Conservation (phyloP, 2,329 filamentous ascomycete genomes). For the Penicillium decumbens region DNA sequence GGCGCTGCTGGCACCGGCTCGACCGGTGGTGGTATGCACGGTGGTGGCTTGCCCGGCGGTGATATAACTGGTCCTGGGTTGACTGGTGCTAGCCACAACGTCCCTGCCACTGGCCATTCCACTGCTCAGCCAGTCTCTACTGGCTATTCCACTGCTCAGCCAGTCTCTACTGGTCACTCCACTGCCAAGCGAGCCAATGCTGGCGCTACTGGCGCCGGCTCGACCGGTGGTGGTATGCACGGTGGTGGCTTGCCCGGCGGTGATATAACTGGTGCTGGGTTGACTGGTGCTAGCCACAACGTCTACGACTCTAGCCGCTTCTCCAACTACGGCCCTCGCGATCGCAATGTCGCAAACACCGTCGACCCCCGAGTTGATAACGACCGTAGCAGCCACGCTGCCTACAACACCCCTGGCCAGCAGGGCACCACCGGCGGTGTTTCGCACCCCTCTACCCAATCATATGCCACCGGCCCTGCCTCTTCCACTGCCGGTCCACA, state of each 20-base stretch:
- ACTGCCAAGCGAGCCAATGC: too few relatives aligned
- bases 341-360: constrained; percentile 12
- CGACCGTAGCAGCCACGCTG: constrained; percentile 6
- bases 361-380: constrained; percentile 17
- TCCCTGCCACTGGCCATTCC: too few relatives aligned
- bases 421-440: neutral
- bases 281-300: constrained; percentile 4
- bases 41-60: neutral
- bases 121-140: too few relatives aligned
- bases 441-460: constrained; percentile 1
- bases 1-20: too few relatives aligned
- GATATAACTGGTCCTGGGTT: neutral
- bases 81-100: neutral
- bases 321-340: constrained; percentile 17
- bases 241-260: neutral
- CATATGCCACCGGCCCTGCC: constrained; percentile 9
- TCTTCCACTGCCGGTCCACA: constrained; percentile 15
- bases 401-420: neutral
- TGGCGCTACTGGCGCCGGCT: too few relatives aligned
- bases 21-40: neutral
- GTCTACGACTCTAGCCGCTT: constrained; percentile 9
- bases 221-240: neutral
- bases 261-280: neutral
- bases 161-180: neutral
- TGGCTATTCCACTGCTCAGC: neutral